These are phyloP conservation scores for Aspergillus fructus DNA, from an alignment of 2,329 filamentous ascomycete species.

Conservation along the genomic window DNA sequence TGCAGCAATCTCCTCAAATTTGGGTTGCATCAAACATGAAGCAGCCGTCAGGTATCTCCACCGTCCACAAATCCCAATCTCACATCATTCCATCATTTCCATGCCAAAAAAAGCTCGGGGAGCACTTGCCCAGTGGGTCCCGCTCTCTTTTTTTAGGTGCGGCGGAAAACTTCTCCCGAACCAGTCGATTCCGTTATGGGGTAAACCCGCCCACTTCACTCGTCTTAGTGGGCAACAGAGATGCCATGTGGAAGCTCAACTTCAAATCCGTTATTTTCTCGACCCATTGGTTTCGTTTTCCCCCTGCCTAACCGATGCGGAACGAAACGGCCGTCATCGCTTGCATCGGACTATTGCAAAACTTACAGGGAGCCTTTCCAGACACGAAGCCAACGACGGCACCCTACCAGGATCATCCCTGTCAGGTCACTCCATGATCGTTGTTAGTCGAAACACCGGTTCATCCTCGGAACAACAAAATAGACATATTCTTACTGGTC, in stretches of 20 bases:
- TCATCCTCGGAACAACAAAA: neutral
- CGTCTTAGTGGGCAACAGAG: neutral
- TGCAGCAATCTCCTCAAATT: too few species aligned
- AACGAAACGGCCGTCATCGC: neutral
- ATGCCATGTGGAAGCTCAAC: neutral
- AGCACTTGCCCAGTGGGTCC: neutral
- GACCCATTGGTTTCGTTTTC: neutral
- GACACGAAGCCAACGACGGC: neutral
- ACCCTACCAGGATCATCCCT: slow-evolving; percentile 1
- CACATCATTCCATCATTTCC: neutral
- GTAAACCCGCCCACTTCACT: neutral
- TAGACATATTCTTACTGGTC: slow-evolving; percentile 2
- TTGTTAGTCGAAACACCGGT: slow-evolving; percentile 5
- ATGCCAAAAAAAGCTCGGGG: neutral
- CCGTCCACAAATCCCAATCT: neutral
- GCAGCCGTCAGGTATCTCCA: neutral
- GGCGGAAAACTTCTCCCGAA: neutral
- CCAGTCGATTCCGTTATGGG: neutral
- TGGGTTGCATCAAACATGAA: too few species aligned
- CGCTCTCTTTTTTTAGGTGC: neutral
- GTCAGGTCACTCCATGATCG: neutral
- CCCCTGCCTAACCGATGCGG: neutral
- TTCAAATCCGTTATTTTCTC: neutral
- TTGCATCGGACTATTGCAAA: slow-evolving; percentile 2
- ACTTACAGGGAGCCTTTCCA: neutral